Base-by-base conservation (phyloP, 768 basidiomycete genomes). In the Mycena polygramma region DNA sequence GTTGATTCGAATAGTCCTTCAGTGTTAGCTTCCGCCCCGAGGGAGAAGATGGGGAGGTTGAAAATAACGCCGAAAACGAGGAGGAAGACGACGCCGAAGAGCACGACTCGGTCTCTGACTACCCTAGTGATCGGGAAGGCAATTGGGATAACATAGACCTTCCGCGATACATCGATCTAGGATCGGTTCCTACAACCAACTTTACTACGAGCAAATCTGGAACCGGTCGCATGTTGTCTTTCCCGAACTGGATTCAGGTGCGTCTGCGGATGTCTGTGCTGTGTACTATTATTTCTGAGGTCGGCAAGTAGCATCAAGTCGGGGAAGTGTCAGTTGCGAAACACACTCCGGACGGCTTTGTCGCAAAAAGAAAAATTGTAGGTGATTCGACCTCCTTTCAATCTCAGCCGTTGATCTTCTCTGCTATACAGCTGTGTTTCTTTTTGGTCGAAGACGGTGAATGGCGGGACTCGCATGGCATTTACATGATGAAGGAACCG, bases 231-330 rank as follows among this genome's bases (percentile, higher is more conserved):
- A 49, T 49, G 17, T 22, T 49, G 11, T 49, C 45, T 20, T 49
- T 49, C 48, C 48, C 48, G 48, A 49, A 49, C n/a, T 49, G 48
- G 48, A 20, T 49, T 11, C 48, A 49, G 48, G 48, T 49, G 11
- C 48, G n/a, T n/a, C n/a, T n/a, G 20, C 19, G 4, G 7, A 22
- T 22, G 20, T 49, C 7, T 22, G n/a, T 4, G 48, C 11, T 6
- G 17, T n/a, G 11, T n/a, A 22, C n/a, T n/a, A n/a, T 22, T 49
- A 22, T 49, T 49, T 49, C 48, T 49, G 48, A 49, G 20, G 8
- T 22, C 20, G 48, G 20, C 2, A 11, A 20, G 15, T 49, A 49
- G 48, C 48, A 49, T 22, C 48, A 49, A 49, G 48, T 49, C n/a
- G 48, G 48, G 14, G 11, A 49, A 11, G 20, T 49, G 2, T 49